Evolutionary conservation across 768 basidiomycete species (phyloP), one percentile per base, ranked within the genome.

Genomic region (Rhodocollybia butyracea): DNA sequence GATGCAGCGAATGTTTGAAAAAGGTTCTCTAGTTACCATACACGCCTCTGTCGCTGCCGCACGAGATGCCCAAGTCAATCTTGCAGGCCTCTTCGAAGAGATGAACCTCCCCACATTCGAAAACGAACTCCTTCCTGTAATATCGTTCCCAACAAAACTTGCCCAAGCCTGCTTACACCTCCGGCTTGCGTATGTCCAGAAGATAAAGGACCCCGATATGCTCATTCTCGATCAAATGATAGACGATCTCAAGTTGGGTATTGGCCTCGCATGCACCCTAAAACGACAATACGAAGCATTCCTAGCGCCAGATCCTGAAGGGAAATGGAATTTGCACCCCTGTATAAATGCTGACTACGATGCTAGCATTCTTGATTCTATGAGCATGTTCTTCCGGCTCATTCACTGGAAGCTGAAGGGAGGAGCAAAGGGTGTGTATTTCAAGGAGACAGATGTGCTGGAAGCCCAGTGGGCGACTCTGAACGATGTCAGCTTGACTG

Each of bases 361-460:
- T 69, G 71, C 78, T 19, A 92, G 92, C 2, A 86, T 99, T 54
- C 76, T 96, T 55, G 89, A 95, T 59, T 91, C 91, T 2, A 73
- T 98, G 58, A 80, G 84, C 6, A 85, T 86, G 65, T 95, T 98
- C 72, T 99, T 99, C 79, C 88, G 83, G 65, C 77, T 99, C 32
- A 86, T 98, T 21, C 93, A 96, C 61, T 94, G 89, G 91, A 96
- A 98, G 69, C 78, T 99, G 50, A 96, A 96, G 76, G 89, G 91
- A 60, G 92, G 89, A 19, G 81, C 86, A 57, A 94, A 92, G 68
- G 90, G 89, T 19, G 92, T 95, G 46, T 91, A 96, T 70, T 95
- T 98, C 77, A 94, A 95, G 66, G 97, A 99, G 75, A 97, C 95
- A 0, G 96, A 98, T 67, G 85, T 98, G n/a, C 78, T 99, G 34